phyloP scores from a whole-genome alignment of 306 rosid genomes.

The Amphicarpaea edgeworthii region DNA sequence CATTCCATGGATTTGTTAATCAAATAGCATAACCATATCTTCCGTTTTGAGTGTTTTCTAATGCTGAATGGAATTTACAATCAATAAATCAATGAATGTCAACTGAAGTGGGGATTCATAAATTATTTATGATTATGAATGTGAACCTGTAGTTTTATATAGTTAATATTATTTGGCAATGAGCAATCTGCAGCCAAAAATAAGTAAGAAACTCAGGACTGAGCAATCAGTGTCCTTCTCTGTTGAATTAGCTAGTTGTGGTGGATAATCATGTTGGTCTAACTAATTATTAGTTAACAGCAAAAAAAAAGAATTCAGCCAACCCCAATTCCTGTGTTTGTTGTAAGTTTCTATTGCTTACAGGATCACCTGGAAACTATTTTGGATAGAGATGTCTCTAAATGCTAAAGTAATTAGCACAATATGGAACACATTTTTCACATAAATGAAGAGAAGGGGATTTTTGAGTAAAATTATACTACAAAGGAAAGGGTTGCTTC shows the following conservation, averaged over 20 bases:
- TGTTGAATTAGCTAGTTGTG: conserved; percentile 20
- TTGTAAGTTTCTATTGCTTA: conserved; percentile 15
- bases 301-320: background rate
- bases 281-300: conserved; percentile 28
- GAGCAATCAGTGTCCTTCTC: conserved; percentile 26
- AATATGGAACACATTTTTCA: background rate
- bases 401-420: conserved; percentile 12
- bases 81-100: background rate
- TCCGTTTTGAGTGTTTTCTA: conserved; percentile 12
- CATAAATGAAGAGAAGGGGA: background rate
- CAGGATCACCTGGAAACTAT: conserved; percentile 41
- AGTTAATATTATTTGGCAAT: conserved; percentile 15
- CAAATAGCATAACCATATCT: conserved; percentile 16
- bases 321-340: conserved; percentile 16
- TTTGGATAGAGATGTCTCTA: conserved; percentile 42
- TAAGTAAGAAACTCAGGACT: conserved; percentile 9
- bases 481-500: conserved; percentile 28
- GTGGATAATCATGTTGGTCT: conserved; percentile 34
- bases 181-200: conserved; percentile 9
- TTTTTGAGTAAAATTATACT: conserved; percentile 14
- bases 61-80: conserved; percentile 24
- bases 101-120: background rate
- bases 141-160: conserved; percentile 26
- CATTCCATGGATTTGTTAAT: conserved; percentile 51
- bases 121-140: conserved; percentile 36